phyloP scores from a whole-genome alignment of 768 basidiomycete genomes.

The Pulveroboletus frians region DNA sequence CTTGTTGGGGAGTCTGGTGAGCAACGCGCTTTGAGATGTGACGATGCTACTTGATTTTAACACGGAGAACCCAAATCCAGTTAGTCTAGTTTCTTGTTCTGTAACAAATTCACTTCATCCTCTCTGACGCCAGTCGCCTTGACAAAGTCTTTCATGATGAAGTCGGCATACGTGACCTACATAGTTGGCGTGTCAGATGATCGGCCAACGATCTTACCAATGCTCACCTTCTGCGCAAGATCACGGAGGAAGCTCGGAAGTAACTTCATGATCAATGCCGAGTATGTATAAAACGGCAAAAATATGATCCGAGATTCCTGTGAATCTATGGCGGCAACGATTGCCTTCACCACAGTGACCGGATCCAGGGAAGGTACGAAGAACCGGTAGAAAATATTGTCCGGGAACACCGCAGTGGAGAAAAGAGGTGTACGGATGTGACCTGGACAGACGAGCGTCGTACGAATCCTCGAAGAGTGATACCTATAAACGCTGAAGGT shows the following conservation, averaged over 20 bases:
- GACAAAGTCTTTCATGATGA: conserved; percentile 61
- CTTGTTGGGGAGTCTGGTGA: not conserved
- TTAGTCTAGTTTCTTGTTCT: conserved; percentile 13
- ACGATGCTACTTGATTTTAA: not conserved
- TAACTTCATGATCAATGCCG: conserved; percentile 48
- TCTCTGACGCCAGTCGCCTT: conserved; percentile 57
- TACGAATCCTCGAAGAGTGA: conserved; percentile 71
- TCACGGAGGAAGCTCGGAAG: conserved; percentile 74
- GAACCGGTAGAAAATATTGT: conserved; percentile 55
- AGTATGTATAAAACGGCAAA: conserved; percentile 68
- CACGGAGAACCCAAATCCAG: not conserved
- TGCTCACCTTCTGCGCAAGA: conserved; percentile 65
- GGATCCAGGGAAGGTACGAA: conserved; percentile 72
- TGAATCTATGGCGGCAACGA: conserved; percentile 78
- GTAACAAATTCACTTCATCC: conserved; percentile 40
- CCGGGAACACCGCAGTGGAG: conserved; percentile 48
- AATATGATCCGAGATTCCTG: conserved; percentile 68
- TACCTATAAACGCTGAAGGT: conserved; percentile 41
- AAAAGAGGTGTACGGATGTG: conserved; percentile 80
- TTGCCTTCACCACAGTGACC: conserved; percentile 68
- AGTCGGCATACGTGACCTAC: conserved; percentile 65
- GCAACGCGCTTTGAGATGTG: not conserved
- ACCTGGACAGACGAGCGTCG: conserved; percentile 79
- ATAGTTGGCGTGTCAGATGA: conserved; percentile 9
- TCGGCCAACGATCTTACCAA: not conserved